phyloP scores from a whole-genome alignment of 1,284 basidiomycete genomes.

The Rhodotorula sp. region DNA sequence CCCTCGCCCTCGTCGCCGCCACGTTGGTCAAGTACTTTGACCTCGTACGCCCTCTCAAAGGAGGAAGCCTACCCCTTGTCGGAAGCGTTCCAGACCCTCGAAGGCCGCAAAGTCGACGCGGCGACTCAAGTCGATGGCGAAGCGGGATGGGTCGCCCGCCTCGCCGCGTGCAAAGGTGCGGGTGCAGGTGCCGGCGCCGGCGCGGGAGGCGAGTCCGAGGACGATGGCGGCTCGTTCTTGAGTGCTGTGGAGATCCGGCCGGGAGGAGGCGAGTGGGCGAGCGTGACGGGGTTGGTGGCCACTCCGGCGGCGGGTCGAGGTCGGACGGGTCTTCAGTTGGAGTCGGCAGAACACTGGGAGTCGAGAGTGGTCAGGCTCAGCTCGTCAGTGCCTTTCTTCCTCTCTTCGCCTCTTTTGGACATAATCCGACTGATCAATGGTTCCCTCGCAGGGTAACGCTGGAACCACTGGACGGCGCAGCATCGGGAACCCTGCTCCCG shows the following conservation, averaged over 20 bases:
- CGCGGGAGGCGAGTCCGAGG: not conserved
- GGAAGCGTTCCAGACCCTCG: conserved; percentile 27
- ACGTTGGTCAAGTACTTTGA: conserved; percentile 1
- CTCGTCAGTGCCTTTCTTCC: not conserved
- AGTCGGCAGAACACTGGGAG: not conserved
- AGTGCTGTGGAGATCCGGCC: conserved; percentile 7
- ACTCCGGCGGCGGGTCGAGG: not conserved
- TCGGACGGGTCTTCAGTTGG: not conserved
- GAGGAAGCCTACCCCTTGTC: conserved; percentile 12
- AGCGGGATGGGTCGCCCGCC: not conserved
- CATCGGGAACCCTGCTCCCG: not conserved
- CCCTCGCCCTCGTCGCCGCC: not conserved
- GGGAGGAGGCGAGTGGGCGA: conserved; percentile 18
- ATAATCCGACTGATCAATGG: rapidly evolving
- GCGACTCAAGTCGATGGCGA: not conserved
- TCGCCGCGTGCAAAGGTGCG: not conserved
- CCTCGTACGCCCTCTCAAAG: conserved; percentile 16
- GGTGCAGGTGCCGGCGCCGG: not conserved
- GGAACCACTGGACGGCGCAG: conserved; percentile 1
- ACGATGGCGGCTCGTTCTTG: not conserved
- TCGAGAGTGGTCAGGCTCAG: conserved; percentile 4
- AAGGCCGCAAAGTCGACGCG: conserved; percentile 20
- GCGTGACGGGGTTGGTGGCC: conserved; percentile 7
- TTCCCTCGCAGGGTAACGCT: conserved; percentile 2
- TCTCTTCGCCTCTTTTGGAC: too few species aligned